phyloP scores from a whole-genome alignment of 2,329 filamentous ascomycete species.

The Cercospora canescens region DNA sequence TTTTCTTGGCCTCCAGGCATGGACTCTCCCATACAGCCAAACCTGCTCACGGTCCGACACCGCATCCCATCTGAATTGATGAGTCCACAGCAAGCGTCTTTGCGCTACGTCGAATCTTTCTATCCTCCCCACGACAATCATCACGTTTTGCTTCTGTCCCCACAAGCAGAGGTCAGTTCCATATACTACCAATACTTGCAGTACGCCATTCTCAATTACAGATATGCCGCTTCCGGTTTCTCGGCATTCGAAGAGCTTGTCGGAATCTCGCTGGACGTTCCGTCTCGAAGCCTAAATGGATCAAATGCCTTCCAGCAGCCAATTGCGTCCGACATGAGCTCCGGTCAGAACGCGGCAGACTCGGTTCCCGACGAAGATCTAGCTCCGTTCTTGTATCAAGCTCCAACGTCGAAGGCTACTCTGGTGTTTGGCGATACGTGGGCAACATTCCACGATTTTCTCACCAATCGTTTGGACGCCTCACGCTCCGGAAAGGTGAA shows the following conservation, averaged over 20 bases:
- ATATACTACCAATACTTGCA: conserved; percentile 86
- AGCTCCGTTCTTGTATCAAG: conserved; percentile 78
- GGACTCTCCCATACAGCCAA: conserved; percentile 44
- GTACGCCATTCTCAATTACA: conserved; percentile 74
- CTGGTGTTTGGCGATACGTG: conserved; percentile 85
- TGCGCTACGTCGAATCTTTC: conserved; percentile 81
- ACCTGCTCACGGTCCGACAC: conserved; percentile 67
- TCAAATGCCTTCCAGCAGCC: conserved; percentile 56
- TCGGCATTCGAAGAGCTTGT: conserved; percentile 60
- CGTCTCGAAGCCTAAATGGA: conserved; percentile 63
- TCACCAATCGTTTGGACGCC: conserved; percentile 57
- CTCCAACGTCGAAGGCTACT: conserved; percentile 77
- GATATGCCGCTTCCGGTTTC: conserved; percentile 60
- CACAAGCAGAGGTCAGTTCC: conserved; percentile 75
- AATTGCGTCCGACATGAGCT: conserved; percentile 38
- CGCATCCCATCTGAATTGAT: conserved; percentile 64
- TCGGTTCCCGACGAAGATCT: conserved; percentile 34
- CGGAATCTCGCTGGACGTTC: conserved; percentile 78
- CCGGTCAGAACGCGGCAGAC: conserved; percentile 23
- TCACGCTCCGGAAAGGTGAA: conserved; percentile 27
- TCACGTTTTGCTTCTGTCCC: conserved; percentile 82
- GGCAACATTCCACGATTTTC: conserved; percentile 79
- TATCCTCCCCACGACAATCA: conserved; percentile 69
- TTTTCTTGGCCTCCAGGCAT: conserved; percentile 68
- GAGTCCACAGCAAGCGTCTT: conserved; percentile 68